phyloP scores from a whole-genome alignment of 176 grass and related monocot species.

The Guadua angustifolia region DNA sequence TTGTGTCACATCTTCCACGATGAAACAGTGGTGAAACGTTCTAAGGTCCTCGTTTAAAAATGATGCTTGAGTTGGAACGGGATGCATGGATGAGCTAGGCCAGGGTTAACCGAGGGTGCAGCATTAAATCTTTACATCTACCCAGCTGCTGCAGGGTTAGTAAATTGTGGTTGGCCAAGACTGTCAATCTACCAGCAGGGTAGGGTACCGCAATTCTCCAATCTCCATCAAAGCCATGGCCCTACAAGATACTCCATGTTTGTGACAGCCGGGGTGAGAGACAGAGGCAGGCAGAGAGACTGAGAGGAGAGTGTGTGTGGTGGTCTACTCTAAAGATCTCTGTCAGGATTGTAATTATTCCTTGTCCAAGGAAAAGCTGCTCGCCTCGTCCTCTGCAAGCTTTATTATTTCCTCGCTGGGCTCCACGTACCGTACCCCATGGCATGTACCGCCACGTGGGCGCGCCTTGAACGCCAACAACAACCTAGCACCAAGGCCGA shows the following conservation, averaged over 20 bases:
- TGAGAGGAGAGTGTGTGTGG: background rate
- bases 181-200: slow-evolving; percentile 32
- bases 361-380: slow-evolving; percentile 47
- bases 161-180: slow-evolving; percentile 8
- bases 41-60: no score
- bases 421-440: background rate
- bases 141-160: background rate
- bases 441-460: slow-evolving; percentile 44
- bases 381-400: background rate
- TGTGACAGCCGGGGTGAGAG: background rate
- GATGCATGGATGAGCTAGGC: background rate
- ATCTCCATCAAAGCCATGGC: background rate
- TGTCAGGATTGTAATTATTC: slow-evolving; percentile 52
- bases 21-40: no score
- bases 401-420: slow-evolving; percentile 14
- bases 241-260: background rate
- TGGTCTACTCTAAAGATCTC: slow-evolving; percentile 36
- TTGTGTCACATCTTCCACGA: no score
- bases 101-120: background rate
- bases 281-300: background rate
- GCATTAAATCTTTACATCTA: background rate
- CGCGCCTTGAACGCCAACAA: slow-evolving; percentile 10
- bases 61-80: no score
- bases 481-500: background rate
- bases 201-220: slow-evolving; percentile 38